Evolutionary conservation across 1,284 basidiomycete genomes (phyloP).

Genomic region (Leccinum laetum): DNA sequence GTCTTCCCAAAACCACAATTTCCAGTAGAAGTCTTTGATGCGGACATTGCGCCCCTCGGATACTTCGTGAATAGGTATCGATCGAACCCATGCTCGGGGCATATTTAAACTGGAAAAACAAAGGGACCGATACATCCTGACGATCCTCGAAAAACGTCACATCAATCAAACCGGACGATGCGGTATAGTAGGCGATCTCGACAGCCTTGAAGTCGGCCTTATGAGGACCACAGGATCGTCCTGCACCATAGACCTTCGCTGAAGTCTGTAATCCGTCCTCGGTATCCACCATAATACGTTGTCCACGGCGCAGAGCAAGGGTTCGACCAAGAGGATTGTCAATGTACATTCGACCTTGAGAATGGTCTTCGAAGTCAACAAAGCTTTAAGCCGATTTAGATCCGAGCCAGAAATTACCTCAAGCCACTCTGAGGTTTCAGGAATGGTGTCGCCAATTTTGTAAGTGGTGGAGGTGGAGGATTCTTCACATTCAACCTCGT

Average conservation of each 20-base stretch:
- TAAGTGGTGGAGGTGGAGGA: constrained; percentile 7
- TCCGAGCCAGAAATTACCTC: constrained; percentile 81
- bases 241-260: constrained; percentile 72
- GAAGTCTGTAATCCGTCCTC: constrained; percentile 50
- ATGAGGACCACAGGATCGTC: constrained; percentile 80
- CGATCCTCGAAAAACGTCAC: constrained; percentile 89
- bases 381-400: constrained; percentile 86
- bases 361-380: constrained; percentile 78
- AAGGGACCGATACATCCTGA: constrained; percentile 73
- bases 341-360: constrained; percentile 83
- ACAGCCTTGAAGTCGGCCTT: constrained; percentile 82
- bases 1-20: constrained; percentile 91
- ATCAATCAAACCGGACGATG: constrained; percentile 60
- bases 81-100: constrained; percentile 82
- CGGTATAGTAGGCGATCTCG: constrained; percentile 66
- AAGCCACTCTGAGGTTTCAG: constrained; percentile 76
- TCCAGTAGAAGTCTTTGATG: constrained; percentile 98
- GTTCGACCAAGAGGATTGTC: constrained; percentile 91
- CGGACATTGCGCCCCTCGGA: constrained; percentile 83
- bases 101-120: constrained; percentile 84
- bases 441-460: too few relatives aligned
- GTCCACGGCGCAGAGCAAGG: constrained; percentile 79
- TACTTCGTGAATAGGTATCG: constrained; percentile 91
- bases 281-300: constrained; percentile 69
- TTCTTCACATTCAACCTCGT: constrained; percentile 51